These are phyloP conservation scores for Lagenidium giganteum DNA, from an alignment of 352 stramenopile species.

Conservation along the genomic window DNA sequence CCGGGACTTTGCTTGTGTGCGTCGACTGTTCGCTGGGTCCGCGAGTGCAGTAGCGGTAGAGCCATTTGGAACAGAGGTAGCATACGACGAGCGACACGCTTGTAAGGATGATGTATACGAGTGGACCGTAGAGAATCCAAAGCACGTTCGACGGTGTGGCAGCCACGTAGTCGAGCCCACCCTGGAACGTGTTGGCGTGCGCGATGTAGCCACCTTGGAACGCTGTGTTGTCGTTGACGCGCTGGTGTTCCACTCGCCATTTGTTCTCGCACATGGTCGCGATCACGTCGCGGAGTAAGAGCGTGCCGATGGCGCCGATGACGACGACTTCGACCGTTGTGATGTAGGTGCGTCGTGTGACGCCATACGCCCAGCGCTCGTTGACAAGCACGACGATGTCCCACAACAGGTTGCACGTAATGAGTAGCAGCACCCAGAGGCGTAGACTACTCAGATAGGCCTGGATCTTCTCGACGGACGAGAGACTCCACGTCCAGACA, in stretches of 20 bases:
- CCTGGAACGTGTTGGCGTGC: conserved; percentile 10
- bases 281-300: conserved; percentile 1
- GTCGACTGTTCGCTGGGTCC: too few species aligned
- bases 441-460: conserved; percentile 7
- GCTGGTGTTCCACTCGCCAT: conserved; percentile 8
- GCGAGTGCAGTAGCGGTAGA: too few species aligned
- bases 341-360: conserved; percentile 10
- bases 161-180: background rate
- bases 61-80: too few species aligned
- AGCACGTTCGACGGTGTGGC: background rate
- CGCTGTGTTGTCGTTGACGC: conserved; percentile 7
- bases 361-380: conserved; percentile 6
- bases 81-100: background rate
- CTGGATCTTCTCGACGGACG: conserved; percentile 8
- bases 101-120: conserved; percentile 3
- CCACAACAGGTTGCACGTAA: conserved; percentile 8
- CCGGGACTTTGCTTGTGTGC: too few species aligned
- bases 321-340: conserved; percentile 5
- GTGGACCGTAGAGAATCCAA: conserved; percentile 13
- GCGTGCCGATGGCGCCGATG: conserved; percentile 6
- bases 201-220: conserved; percentile 9
- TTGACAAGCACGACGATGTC: conserved; percentile 7
- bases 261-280: conserved; percentile 18
- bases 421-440: conserved; percentile 10
- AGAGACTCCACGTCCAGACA: conserved; percentile 12